Conservation (phyloP, 108 stramenopile species). For the Chaetoceros muelleri region DNA sequence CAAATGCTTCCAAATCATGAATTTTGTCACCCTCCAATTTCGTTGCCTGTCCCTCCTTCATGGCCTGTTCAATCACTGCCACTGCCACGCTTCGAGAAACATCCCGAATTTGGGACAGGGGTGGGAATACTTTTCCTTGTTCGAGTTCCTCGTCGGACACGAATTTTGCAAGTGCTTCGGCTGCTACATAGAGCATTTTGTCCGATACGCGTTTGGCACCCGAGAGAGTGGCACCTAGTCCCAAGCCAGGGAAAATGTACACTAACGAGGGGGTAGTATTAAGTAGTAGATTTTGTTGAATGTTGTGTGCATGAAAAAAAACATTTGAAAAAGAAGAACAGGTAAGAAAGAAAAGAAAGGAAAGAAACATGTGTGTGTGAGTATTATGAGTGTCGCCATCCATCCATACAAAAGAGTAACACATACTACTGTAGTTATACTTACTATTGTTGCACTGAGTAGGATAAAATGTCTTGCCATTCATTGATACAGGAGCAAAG, state of each 20-base stretch:
- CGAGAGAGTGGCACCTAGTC: slow-evolving; percentile 78
- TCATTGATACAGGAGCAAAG: slow-evolving; percentile 85
- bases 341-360: too few species aligned
- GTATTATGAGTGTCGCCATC: neutral
- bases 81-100: slow-evolving; percentile 80
- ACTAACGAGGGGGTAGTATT: too few species aligned
- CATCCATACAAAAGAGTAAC: slow-evolving; percentile 5
- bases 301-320: too few species aligned
- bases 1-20: slow-evolving; percentile 48
- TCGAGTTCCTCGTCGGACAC: slow-evolving; percentile 68
- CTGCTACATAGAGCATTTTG: slow-evolving; percentile 84
- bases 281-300: too few species aligned
- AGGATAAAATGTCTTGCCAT: slow-evolving; percentile 63
- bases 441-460: slow-evolving; percentile 89
- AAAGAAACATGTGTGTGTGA: too few species aligned
- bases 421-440: neutral
- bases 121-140: slow-evolving; percentile 82
- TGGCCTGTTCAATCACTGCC: slow-evolving; percentile 82
- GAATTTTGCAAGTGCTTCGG: slow-evolving; percentile 77
- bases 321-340: too few species aligned
- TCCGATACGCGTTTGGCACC: slow-evolving; percentile 80
- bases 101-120: slow-evolving; percentile 69
- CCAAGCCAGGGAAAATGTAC: slow-evolving; percentile 43
- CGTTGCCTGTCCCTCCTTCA: slow-evolving; percentile 57
- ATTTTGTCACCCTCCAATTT: slow-evolving; percentile 41